These are phyloP conservation scores for Tilletia indica DNA, from an alignment of 1,284 basidiomycete species.

Conservation along the genomic window DNA sequence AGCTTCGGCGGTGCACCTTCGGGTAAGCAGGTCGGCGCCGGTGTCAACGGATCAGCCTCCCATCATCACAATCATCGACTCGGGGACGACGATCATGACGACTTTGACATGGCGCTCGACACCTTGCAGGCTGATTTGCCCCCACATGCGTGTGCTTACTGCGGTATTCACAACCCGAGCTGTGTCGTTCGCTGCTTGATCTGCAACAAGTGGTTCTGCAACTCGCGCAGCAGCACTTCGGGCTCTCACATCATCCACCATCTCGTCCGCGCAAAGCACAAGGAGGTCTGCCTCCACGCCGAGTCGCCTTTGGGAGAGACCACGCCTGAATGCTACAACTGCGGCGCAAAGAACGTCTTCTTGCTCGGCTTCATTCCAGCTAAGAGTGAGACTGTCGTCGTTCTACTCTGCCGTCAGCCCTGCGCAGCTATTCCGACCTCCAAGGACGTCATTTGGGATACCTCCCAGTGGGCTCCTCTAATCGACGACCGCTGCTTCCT, in stretches of 20 bases:
- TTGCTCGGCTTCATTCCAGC: slow-evolving; percentile 99
- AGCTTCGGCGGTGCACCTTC: slow-evolving; percentile 21
- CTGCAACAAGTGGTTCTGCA: slow-evolving; percentile 96
- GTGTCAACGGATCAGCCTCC: neutral
- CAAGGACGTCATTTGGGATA: slow-evolving; percentile 98
- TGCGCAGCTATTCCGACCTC: slow-evolving; percentile 84
- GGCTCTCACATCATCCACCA: slow-evolving; percentile 96
- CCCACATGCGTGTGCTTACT: slow-evolving; percentile 66
- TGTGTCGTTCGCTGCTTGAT: slow-evolving; percentile 95
- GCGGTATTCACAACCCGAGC: slow-evolving; percentile 95
- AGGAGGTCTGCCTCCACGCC: slow-evolving; percentile 93
- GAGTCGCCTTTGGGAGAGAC: slow-evolving; percentile 95
- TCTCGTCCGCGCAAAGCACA: slow-evolving; percentile 96
- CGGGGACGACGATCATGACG: slow-evolving; percentile 20
- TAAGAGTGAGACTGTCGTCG: slow-evolving; percentile 97
- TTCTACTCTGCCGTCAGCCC: slow-evolving; percentile 97
- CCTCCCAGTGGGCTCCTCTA: slow-evolving; percentile 92
- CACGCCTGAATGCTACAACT: slow-evolving; percentile 91
- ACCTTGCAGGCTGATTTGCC: slow-evolving; percentile 61
- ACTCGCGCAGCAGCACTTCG: slow-evolving; percentile 95
- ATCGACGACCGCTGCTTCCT: slow-evolving; percentile 98
- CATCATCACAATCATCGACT: neutral
- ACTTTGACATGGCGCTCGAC: slow-evolving; percentile 21
- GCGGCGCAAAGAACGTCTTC: slow-evolving; percentile 99
- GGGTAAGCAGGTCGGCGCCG: slow-evolving; percentile 9